Conservation (phyloP, 2,329 filamentous ascomycete genomes). For the Diaporthe ilicicola region DNA sequence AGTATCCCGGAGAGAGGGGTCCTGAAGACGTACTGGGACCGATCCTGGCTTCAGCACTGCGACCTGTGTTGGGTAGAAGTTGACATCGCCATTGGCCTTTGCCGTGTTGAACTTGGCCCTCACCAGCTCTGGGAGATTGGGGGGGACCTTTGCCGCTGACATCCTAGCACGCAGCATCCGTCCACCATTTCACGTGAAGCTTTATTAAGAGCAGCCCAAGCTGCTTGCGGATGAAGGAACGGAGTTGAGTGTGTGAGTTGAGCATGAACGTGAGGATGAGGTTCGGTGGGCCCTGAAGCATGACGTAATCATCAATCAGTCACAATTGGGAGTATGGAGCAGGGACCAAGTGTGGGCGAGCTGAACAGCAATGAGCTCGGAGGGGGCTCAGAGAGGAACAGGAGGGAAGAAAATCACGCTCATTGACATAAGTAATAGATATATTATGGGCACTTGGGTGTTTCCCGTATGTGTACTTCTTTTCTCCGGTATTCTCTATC, state of each 20-base stretch:
- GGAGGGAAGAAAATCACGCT: neutral
- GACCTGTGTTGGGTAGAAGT: slow-evolving; percentile 64
- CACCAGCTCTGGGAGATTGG: slow-evolving; percentile 61
- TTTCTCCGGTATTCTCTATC: neutral
- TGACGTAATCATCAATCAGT: slow-evolving; percentile 27
- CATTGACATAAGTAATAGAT: neutral
- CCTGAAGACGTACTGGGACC: slow-evolving; percentile 51
- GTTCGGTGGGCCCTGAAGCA: neutral
- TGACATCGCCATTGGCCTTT: slow-evolving; percentile 56
- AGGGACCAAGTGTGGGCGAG: neutral
- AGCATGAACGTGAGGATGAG: neutral
- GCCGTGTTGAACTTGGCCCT: slow-evolving; percentile 58
- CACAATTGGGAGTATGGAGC: neutral
- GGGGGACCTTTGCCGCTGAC: slow-evolving; percentile 51
- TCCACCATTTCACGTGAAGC: neutral
- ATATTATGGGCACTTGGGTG: slow-evolving; percentile 7
- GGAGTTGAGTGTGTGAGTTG: neutral
- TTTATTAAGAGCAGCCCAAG: neutral
- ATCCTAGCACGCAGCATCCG: slow-evolving; percentile 40
- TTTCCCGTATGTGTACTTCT: neutral
- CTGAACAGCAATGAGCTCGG: neutral
- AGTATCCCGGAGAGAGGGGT: too few relatives aligned
- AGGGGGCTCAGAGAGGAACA: neutral
- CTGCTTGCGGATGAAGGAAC: neutral
- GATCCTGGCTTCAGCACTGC: slow-evolving; percentile 54